Evolutionary conservation across 495 filamentous ascomycete genomes (phyloP).

Genomic region (Lindgomyces ingoldianus): DNA sequence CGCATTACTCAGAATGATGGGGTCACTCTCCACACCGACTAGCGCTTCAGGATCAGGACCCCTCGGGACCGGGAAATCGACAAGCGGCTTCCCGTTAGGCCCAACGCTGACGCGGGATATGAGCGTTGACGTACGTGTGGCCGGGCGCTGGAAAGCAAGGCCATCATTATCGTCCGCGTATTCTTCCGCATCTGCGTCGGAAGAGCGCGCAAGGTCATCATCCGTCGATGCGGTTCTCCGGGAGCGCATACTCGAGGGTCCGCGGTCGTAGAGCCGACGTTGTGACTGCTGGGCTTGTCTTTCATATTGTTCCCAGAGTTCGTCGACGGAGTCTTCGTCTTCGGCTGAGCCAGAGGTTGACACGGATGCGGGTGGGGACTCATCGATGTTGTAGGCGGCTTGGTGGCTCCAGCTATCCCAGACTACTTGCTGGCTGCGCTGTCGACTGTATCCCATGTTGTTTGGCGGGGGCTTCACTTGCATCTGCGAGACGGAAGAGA

Average conservation of each 20-base stretch:
- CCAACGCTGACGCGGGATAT: conserved; percentile 19
- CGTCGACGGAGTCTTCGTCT: conserved; percentile 29
- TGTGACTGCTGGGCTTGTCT: neutral
- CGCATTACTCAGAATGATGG: conserved; percentile 8
- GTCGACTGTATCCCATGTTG: conserved; percentile 15
- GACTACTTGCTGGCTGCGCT: conserved; percentile 24
- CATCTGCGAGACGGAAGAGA: conserved; percentile 35
- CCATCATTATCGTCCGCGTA: neutral
- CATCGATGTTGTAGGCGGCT: conserved; percentile 25
- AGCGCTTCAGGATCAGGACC: conserved; percentile 32
- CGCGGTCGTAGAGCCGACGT: conserved; percentile 9
- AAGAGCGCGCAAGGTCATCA: neutral
- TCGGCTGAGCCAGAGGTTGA: conserved; percentile 24
- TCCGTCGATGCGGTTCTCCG: too few species aligned
- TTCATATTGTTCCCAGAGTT: conserved; percentile 29
- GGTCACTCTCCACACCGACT: conserved; percentile 18
- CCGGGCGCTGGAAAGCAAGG: too few species aligned
- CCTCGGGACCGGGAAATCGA: conserved; percentile 34
- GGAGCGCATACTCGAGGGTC: too few species aligned
- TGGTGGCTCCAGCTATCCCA: conserved; percentile 36
- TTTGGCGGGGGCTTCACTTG: conserved; percentile 19
- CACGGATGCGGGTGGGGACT: conserved; percentile 14
- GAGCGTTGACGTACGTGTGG: too few species aligned
- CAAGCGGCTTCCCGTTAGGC: conserved; percentile 26
- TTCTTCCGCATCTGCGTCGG: neutral